A percentile compares a stretch with the other conserved stretches of the same genome.
Conservation (phyloP, 768 basidiomycete genomes). For the Cyclocybe cylindracea region DNA sequence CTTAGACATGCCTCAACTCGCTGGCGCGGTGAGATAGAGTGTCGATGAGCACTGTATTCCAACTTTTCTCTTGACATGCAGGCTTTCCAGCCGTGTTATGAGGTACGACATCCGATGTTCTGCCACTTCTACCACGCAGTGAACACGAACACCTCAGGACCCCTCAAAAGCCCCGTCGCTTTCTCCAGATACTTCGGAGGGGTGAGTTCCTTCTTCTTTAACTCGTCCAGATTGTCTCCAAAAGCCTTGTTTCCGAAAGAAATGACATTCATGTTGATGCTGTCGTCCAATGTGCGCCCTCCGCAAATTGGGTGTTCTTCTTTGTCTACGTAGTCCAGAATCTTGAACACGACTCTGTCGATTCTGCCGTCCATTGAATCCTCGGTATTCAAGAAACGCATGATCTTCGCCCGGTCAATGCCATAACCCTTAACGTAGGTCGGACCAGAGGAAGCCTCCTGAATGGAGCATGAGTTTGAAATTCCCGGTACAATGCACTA, state of each 20-base stretch:
- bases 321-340: no score
- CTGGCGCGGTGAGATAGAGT: no score
- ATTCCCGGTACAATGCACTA: neutral
- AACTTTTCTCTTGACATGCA: no score
- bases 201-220: neutral
- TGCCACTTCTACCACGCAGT: neutral
- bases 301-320: no score
- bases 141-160: neutral
- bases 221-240: neutral
- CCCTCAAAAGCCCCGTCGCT: neutral
- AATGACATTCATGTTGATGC: no score
- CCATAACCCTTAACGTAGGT: neutral
- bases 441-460: neutral
- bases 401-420: neutral
- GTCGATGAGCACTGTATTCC: no score
- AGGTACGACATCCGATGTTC: no score
- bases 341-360: neutral
- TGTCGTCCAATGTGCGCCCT: no score
- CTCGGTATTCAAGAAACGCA: neutral
- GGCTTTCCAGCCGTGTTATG: no score
- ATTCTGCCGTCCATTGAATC: neutral
- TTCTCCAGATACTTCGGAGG: neutral
- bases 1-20: no score
- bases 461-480: neutral
- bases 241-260: neutral